Conservation (phyloP, 352 stramenopile species). For the Pythium aristosporum region DNA sequence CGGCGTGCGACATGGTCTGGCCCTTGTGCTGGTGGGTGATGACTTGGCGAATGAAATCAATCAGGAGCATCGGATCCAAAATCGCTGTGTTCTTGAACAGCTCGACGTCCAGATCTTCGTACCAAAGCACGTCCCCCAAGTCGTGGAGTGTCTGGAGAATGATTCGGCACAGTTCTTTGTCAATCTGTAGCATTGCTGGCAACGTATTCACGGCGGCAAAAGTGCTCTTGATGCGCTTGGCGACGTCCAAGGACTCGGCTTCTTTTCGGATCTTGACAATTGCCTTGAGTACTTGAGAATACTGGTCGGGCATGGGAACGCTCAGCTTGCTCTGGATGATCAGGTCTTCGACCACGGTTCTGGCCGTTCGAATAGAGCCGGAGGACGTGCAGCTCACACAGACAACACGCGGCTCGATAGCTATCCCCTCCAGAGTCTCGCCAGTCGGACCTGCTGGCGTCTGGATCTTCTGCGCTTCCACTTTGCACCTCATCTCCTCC, state of each 20-base stretch:
- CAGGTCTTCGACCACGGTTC: neutral
- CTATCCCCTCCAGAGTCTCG: neutral
- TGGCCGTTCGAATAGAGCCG: neutral
- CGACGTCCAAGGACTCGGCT: neutral
- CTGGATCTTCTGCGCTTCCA: neutral
- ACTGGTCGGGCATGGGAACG: neutral
- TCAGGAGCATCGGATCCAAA: constrained; percentile 3
- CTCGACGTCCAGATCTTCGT: neutral
- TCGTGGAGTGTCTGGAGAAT: constrained; percentile 14
- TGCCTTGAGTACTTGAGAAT: neutral
- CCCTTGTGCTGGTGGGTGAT: constrained; percentile 10
- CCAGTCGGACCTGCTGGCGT: too few relatives aligned
- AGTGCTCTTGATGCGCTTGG: neutral
- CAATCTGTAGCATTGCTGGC: neutral
- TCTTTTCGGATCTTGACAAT: neutral
- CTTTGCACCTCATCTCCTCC: neutral
- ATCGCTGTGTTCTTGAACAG: neutral
- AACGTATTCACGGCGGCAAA: neutral
- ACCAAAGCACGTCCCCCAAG: constrained; percentile 17
- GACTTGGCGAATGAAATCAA: constrained; percentile 13
- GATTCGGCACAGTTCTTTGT: neutral
- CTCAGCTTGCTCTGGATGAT: neutral
- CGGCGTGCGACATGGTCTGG: neutral
- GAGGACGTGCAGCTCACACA: neutral
- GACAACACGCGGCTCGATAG: neutral